A percentile compares a stretch with the other conserved stretches of the same genome.
phyloP scores from a whole-genome alignment of 805 yeast species.

The Candida vartiovaarae region DNA sequence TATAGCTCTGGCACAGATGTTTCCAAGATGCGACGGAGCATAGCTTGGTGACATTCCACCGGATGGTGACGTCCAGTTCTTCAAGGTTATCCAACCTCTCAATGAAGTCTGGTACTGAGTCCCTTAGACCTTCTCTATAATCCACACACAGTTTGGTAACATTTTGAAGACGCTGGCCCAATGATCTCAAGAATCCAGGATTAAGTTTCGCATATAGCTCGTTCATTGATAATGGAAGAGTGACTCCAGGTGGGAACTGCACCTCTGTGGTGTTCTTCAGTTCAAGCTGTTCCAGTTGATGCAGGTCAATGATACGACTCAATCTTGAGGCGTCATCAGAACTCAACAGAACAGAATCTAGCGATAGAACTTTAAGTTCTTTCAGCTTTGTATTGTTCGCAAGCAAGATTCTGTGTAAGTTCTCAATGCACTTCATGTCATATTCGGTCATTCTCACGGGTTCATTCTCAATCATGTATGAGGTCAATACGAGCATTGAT shows the following conservation, averaged over 20 bases:
- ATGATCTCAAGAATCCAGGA: conserved; percentile 22
- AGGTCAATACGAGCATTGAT: conserved; percentile 14
- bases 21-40: conserved; percentile 20
- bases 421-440: conserved; percentile 11
- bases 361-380: conserved; percentile 5
- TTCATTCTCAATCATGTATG: conserved; percentile 14
- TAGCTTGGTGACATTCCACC: conserved; percentile 32
- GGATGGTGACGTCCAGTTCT: conserved; percentile 33
- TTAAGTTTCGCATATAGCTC: conserved; percentile 12
- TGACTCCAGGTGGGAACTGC: conserved; percentile 17
- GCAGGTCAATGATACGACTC: conserved; percentile 4
- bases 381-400: conserved; percentile 1
- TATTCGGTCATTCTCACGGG: conserved; percentile 10
- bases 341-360: conserved; percentile 13
- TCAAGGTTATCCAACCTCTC: conserved; percentile 19
- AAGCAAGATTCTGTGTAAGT: conserved; percentile 7
- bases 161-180: conserved; percentile 23
- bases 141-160: conserved; percentile 31
- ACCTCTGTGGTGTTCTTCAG: conserved; percentile 32
- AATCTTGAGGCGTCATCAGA: conserved; percentile 14
- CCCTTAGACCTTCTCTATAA: conserved; percentile 34
- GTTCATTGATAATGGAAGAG: conserved; percentile 5
- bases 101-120: conserved; percentile 33
- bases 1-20: conserved; percentile 15
- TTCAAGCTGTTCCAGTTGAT: conserved; percentile 23